Evolutionary conservation across 2,329 filamentous ascomycete genomes (phyloP), one percentile per base, ranked within the genome.

Genomic region (Curvularia hawaiiensis): DNA sequence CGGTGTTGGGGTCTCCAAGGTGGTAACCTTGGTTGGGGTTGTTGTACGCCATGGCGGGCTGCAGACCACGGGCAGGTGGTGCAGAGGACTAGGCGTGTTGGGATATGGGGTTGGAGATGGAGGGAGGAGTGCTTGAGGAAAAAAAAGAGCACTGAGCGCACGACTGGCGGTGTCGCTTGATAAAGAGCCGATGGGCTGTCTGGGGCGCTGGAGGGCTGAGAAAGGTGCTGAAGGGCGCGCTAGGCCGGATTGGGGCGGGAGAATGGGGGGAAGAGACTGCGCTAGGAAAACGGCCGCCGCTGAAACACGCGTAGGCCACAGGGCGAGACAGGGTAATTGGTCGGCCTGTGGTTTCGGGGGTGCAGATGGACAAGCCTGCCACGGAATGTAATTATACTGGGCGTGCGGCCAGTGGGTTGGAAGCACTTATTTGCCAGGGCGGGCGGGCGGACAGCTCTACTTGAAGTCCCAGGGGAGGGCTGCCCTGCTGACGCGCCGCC

Each of bases 1-100:
- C 70, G 56, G 71, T 66, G 60, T 77, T 68, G 52, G 70, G 70
- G 31, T 76, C 75, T 51, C 73, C 72, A 44, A 58, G 56, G 60
- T 76, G 43, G 26, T 58, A 58, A 50, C 55, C 55, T 58, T 54
- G 75, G 61, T 64, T 67, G 60, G 59, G 67, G 64, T 68, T 64
- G 67, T 73, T 75, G 73, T 75, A 74, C 53, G 73, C 73, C 75
- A 77, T 76, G 69, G 61, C 61, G 69, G 70, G 67, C 71, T 65
- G 69, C 65, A 63, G 58, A 65, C 64, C 58, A 61, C 63, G 60
- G 62, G 60, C 65, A 58, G 62, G 65, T 57, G 59, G 62, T 50
- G 54, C 56, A 57, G 60, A 59, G 62, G 66, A 59, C 55, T 57
- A 48, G 50, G 54, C 33, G 58, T 45, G 57, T 58, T 52, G 54